phyloP scores from a whole-genome alignment of 1,284 basidiomycete species.

The Trichosporon sp. region DNA sequence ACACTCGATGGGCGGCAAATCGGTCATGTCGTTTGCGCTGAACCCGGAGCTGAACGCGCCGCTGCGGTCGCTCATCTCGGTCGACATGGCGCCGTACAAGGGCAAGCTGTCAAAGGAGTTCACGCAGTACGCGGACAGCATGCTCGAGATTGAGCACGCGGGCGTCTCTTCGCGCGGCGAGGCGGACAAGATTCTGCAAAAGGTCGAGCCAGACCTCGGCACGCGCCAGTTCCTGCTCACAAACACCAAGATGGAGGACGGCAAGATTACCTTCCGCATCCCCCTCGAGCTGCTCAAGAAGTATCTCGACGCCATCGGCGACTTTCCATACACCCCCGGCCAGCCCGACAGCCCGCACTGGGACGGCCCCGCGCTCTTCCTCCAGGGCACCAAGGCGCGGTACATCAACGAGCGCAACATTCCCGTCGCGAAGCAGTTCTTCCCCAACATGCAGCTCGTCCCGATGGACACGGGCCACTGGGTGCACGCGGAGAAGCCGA shows the following conservation, averaged over 20 bases:
- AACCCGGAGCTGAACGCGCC: conserved; percentile 43
- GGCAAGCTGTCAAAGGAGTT: conserved; percentile 55
- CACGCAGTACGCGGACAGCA: conserved; percentile 51
- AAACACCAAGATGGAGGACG: conserved; percentile 46
- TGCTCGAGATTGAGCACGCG: conserved; percentile 53
- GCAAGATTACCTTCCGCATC: conserved; percentile 52
- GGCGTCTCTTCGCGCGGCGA: conserved; percentile 50
- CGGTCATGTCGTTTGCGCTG: conserved; percentile 54
- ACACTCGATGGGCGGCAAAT: conserved; percentile 59
- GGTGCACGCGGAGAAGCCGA: conserved; percentile 50
- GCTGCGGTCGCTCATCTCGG: conserved; percentile 51
- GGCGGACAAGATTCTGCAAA: conserved; percentile 53
- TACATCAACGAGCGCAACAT: conserved; percentile 56
- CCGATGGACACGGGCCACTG: conserved; percentile 49
- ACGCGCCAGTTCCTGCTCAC: conserved; percentile 59
- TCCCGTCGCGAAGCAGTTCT: conserved; percentile 52
- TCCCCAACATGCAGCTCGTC: conserved; percentile 52
- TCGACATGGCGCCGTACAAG: conserved; percentile 55
- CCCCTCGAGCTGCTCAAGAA: conserved; percentile 52
- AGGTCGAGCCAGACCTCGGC: conserved; percentile 51
- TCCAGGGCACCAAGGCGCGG: conserved; percentile 54
- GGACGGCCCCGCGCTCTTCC: conserved; percentile 53
- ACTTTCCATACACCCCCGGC: conserved; percentile 53
- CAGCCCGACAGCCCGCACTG: conserved; percentile 35
- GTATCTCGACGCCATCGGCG: conserved; percentile 53